Evolutionary conservation across 768 basidiomycete species (phyloP).

Genomic region (Arthromyces matolae): DNA sequence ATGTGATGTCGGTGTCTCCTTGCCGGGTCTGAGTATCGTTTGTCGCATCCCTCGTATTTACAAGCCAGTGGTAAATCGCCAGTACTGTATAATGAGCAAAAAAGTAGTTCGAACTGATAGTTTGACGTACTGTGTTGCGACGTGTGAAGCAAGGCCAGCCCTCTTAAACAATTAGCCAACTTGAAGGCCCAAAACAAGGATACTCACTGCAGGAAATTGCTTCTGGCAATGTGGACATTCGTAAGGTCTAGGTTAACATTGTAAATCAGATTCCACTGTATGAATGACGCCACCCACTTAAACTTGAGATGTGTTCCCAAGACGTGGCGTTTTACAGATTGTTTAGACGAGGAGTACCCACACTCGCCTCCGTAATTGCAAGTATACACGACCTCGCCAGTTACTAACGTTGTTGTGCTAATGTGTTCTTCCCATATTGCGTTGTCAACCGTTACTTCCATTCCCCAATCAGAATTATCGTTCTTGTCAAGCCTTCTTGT

Average conservation of each 20-base stretch:
- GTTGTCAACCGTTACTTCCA: not conserved
- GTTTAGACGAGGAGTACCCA: conserved; percentile 42
- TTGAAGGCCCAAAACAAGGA: not conserved
- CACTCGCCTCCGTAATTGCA: conserved; percentile 29
- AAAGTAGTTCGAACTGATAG: not conserved
- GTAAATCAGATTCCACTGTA: not conserved
- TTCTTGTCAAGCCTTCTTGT: not conserved
- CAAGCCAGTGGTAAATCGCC: conserved; percentile 53
- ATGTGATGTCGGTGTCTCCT: conserved; percentile 59
- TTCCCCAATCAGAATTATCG: not conserved
- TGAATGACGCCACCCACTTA: conserved; percentile 39
- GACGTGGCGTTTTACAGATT: conserved; percentile 67
- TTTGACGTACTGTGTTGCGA: conserved; percentile 11
- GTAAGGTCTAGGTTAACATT: conserved; percentile 5
- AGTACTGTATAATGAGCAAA: conserved; percentile 37
- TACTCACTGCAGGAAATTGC: conserved; percentile 7
- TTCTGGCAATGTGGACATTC: conserved; percentile 5
- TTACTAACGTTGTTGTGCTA: conserved; percentile 11
- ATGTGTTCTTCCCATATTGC: conserved; percentile 21
- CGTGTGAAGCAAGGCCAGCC: conserved; percentile 6
- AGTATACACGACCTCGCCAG: conserved; percentile 19
- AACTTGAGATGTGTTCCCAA: conserved; percentile 58
- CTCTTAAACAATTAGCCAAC: not conserved
- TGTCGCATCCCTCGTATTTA: conserved; percentile 41
- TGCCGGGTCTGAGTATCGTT: conserved; percentile 62